Conservation (phyloP, 2,329 filamentous ascomycete species). For the Cladophialophora carrionii region DNA sequence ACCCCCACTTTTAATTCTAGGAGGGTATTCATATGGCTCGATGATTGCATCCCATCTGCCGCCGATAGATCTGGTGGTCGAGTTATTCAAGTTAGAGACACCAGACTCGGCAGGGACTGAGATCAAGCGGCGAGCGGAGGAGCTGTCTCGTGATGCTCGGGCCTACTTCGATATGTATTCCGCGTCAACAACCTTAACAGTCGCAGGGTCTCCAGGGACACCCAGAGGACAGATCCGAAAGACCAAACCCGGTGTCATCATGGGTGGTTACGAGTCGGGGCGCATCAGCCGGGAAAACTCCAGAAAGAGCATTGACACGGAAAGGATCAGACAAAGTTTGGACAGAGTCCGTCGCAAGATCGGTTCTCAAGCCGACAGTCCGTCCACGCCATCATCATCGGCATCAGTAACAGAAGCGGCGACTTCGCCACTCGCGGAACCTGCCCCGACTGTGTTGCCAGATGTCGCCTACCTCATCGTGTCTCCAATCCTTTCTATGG, state of each 20-base stretch:
- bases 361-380: constrained; percentile 37
- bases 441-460: constrained; percentile 34
- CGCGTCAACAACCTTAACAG: constrained; percentile 12
- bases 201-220: background rate
- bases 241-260: constrained; percentile 38
- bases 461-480: constrained; percentile 60
- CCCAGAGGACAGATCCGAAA: constrained; percentile 6
- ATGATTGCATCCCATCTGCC: constrained; percentile 77
- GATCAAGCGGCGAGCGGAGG: constrained; percentile 70
- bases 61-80: constrained; percentile 59
- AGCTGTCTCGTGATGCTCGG: constrained; percentile 49
- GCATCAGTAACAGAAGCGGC: background rate
- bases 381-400: constrained; percentile 4
- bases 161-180: constrained; percentile 30
- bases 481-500: constrained; percentile 62
- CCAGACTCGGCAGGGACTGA: constrained; percentile 66
- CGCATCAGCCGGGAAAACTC: constrained; percentile 48
- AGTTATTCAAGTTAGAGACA: constrained; percentile 59
- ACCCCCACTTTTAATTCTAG: constrained; percentile 61
- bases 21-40: constrained; percentile 89
- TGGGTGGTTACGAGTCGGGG: constrained; percentile 55
- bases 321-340: constrained; percentile 46
- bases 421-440: constrained; percentile 15
- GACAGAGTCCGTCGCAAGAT: constrained; percentile 45
- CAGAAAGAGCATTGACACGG: constrained; percentile 45